A percentile compares a stretch with the other conserved stretches of the same genome.
Evolutionary conservation across 176 grass and related monocot species (phyloP).

Genomic region (Cenchrus fungigraminus): DNA sequence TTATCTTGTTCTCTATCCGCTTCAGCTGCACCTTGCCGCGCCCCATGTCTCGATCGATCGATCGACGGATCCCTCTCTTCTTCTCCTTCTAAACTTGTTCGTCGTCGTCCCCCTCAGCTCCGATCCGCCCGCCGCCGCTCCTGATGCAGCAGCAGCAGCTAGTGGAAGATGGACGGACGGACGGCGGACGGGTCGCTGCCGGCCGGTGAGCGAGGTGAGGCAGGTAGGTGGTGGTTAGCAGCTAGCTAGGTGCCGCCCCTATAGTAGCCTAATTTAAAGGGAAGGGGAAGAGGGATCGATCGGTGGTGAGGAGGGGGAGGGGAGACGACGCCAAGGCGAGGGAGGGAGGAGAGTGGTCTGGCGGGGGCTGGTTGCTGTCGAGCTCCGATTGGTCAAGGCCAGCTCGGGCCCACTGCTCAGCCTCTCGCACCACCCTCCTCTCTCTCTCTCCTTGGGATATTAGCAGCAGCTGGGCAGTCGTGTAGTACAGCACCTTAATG

Average conservation of each 20-base stretch:
- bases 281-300: background rate
- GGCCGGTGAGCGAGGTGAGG: background rate
- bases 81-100: no score
- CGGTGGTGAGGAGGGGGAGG: background rate
- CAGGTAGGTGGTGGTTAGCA: background rate
- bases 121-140: background rate
- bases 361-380: background rate
- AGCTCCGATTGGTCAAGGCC: slow-evolving; percentile 12
- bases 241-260: background rate
- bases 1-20: slow-evolving; percentile 94
- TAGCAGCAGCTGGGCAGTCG: background rate
- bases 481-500: background rate
- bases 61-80: background rate
- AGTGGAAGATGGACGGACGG: background rate
- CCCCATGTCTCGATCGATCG: slow-evolving; percentile 43
- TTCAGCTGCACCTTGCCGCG: slow-evolving; percentile 85
- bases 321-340: background rate
- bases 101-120: no score
- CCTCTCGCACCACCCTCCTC: background rate
- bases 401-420: background rate
- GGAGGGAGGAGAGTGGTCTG: background rate
- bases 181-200: background rate
- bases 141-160: background rate
- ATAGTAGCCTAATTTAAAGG: background rate
- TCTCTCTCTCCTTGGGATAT: background rate